Conservation (phyloP, 148 eudicot genomes). For the Gaultheria prostrata region DNA sequence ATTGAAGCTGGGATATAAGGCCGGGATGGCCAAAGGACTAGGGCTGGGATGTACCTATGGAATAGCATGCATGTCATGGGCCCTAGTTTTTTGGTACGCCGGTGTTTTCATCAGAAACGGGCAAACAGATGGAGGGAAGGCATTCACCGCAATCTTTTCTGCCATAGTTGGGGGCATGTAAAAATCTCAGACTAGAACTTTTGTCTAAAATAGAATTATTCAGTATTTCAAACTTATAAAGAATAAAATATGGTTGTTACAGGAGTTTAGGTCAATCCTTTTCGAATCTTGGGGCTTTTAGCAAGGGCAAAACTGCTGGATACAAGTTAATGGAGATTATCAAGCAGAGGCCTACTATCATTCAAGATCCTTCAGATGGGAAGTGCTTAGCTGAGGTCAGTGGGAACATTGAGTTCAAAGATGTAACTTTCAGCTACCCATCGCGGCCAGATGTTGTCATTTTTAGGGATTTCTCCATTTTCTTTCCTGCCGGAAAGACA, state of each 20-base stretch:
- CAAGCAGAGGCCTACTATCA: conserved; percentile 81
- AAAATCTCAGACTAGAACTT: conserved; percentile 31
- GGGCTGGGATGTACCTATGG: conserved; percentile 99
- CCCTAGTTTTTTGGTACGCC: conserved; percentile 98
- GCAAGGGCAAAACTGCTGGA: conserved; percentile 98
- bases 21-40: conserved; percentile 99
- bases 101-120: conserved; percentile 98
- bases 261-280: conserved; percentile 99
- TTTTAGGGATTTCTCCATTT: conserved; percentile 82
- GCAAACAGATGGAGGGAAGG: conserved; percentile 98
- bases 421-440: conserved; percentile 87
- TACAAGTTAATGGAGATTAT: conserved; percentile 96
- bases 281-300: conserved; percentile 97
- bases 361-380: conserved; percentile 62
- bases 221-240: neutral
- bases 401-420: conserved; percentile 92
- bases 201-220: neutral
- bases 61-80: conserved; percentile 99
- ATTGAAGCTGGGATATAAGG: conserved; percentile 91
- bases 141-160: conserved; percentile 97
- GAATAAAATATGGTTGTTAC: conserved; percentile 17
- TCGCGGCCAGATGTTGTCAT: conserved; percentile 95
- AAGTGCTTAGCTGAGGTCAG: conserved; percentile 71
- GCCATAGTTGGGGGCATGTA: conserved; percentile 99
- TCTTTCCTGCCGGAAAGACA: conserved; percentile 98